Conservation (phyloP, 306 rosid genomes). For the Medicago ruthenica region DNA sequence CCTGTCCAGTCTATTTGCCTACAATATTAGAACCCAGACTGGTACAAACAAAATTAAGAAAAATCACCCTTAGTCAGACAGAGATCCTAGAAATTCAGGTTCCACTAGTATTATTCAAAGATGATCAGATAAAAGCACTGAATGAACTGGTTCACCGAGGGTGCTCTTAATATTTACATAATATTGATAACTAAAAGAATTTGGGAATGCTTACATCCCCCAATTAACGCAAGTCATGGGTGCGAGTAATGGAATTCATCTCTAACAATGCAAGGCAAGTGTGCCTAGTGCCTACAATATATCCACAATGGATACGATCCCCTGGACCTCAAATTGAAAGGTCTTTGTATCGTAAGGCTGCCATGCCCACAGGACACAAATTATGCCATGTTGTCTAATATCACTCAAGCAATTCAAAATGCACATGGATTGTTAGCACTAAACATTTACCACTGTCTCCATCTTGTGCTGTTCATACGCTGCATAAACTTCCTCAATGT, state of each 20-base stretch:
- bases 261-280: neutral
- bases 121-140: constrained; percentile 5
- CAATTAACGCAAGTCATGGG: neutral
- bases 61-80: neutral
- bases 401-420: constrained; percentile 29
- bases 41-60: neutral
- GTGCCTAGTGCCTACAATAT: neutral
- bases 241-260: neutral
- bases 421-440: constrained; percentile 17
- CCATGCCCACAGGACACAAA: neutral
- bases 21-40: neutral
- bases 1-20: neutral
- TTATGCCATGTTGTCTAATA: constrained; percentile 1
- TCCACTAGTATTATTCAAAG: constrained; percentile 17
- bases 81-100: neutral
- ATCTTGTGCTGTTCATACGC: constrained; percentile 91
- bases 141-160: neutral
- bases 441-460: constrained; percentile 80
- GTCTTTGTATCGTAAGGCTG: neutral
- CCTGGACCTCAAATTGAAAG: neutral
- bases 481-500: constrained; percentile 87
- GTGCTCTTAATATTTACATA: neutral
- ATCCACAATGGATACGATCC: neutral
- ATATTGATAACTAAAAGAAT: neutral
- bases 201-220: neutral